Base-by-base conservation (phyloP, 306 rosid genomes). In the Lagenaria siceraria region DNA sequence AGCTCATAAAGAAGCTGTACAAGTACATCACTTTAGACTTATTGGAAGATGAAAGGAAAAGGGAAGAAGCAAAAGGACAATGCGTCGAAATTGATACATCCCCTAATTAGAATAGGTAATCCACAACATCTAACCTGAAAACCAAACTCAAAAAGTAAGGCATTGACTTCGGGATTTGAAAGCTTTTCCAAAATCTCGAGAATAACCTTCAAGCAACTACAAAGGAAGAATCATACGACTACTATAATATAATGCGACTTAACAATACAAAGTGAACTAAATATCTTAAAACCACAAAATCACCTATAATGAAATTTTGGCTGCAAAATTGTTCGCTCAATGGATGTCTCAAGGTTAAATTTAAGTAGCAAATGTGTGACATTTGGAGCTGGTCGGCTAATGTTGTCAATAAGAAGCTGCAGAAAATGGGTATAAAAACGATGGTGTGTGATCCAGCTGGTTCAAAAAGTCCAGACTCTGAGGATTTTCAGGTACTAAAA, bases 241-340 rank as follows among this genome's bases (percentile, higher is more conserved):
- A 48, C 77, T 71, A 64, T 40, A 60, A 31, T 62, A 81, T 25
- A 51, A 38, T 14, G 42, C 17, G 17, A 72, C 7, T 24, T 25
- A 15, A 48, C 76, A 72, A 15, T 48, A 58, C 59, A 72, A 48
- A 27, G 51, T 12, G 6, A 70, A 70, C 22, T 65, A 53, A 42
- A 33, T 46, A 51, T 63, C 53, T 36, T 51, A 81, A 71, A 48
- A 79, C 19, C 72, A 71, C 35, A 78, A 76, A 64, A 76, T 78
- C 74, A 95, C 98, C 98, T 95, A 90, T 90, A 95, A 85, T 92
- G 95, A 85, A 87, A 95, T 82, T 92, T 95, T 43, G 97, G 96
- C 90, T 92, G 96, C 81, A 95, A 84, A 62, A 92, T 75, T 22
- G 98, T 88, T 61, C 85, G 90, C 66, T 95, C 98, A 80, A 92